phyloP scores from a whole-genome alignment of 768 basidiomycete genomes.

The Coprinopsis marcescibilis region DNA sequence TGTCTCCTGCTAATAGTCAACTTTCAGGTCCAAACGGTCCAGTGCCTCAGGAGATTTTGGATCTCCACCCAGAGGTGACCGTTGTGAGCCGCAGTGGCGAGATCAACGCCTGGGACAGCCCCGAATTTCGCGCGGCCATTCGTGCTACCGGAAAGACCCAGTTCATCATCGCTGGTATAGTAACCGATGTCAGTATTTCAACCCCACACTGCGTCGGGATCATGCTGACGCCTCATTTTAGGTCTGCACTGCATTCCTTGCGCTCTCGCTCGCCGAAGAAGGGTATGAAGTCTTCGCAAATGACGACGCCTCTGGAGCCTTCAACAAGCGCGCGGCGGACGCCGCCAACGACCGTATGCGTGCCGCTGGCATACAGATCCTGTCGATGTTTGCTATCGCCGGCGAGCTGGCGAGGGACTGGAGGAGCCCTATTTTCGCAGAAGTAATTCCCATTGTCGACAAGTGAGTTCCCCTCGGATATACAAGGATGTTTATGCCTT shows the following conservation, averaged over 20 bases:
- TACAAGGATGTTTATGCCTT: too few species aligned
- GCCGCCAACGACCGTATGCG: conserved; percentile 46
- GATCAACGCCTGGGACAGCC: conserved; percentile 49
- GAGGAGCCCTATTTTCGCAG: conserved; percentile 37
- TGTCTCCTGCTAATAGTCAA: not conserved
- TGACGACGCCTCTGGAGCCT: conserved; percentile 40
- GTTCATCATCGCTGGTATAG: conserved; percentile 44
- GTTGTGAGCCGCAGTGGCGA: conserved; percentile 43
- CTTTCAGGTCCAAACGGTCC: conserved; percentile 42
- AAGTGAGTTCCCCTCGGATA: too few species aligned
- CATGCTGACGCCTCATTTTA: conserved; percentile 12
- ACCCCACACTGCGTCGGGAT: not conserved
- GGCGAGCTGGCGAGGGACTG: conserved; percentile 47
- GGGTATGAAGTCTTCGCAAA: conserved; percentile 46
- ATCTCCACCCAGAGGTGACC: conserved; percentile 39
- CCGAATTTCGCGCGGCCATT: conserved; percentile 41
- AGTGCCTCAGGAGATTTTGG: conserved; percentile 37
- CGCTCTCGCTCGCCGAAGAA: conserved; percentile 38
- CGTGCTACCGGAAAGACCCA: conserved; percentile 44
- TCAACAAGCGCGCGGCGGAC: conserved; percentile 32
- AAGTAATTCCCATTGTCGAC: conserved; percentile 41
- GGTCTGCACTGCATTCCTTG: conserved; percentile 46
- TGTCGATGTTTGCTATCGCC: conserved; percentile 40
- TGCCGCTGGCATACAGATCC: conserved; percentile 38
- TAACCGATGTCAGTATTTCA: conserved; percentile 35